Evolutionary conservation across 371 early-diverging fungal species (phyloP), one percentile per base, ranked within the genome.

Genomic region (Haplosporangium sp.): DNA sequence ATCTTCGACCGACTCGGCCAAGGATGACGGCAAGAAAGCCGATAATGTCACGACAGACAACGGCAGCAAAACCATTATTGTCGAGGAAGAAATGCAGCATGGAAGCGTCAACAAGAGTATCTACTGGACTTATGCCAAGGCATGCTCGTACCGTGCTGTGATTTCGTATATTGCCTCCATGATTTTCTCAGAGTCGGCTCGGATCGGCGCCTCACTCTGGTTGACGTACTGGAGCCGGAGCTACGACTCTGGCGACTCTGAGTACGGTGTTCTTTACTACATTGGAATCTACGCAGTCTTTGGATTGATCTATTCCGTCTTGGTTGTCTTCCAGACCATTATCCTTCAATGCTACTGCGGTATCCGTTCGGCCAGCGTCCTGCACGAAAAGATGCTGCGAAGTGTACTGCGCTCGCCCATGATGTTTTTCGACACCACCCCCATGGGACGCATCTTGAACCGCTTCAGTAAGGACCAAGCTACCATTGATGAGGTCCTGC

Each of bases 381-480:
- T 41, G 23, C 29, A 45, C 45, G 16, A 16, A 16, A 45, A 45
- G 45, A 11, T 45, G 45, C 45, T 45, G 13, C 45, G 5, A 13
- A 14, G 16, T 36, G 18, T 40, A 14, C 14, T 58, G 29, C 59
- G 23, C 36, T 41, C 43, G 20, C 59, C 45, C 23, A 21, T 36
- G n/a, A n/a, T 29, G 9, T 51, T 46, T 1, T 45, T 58, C 18
- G 29, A 1, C 45, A 7, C 45, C 11, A 16, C 43, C 58, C 57
- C 41, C n/a, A n/a, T 29, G 40, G 96, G 97, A 21, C 90, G 94
- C 58, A 93, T 96, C 46, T 73, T 96, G 51, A 90, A 95, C 62
- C 86, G 93, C 60, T 97, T 97, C 82, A 92, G 95, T 73, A 92
- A 94, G 59, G 95, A 98, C 81, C 88, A 94, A 52, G 89, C 90